Base-by-base conservation (phyloP, 1,139 yeast species). In the Debaryomycetaceae sp. region DNA sequence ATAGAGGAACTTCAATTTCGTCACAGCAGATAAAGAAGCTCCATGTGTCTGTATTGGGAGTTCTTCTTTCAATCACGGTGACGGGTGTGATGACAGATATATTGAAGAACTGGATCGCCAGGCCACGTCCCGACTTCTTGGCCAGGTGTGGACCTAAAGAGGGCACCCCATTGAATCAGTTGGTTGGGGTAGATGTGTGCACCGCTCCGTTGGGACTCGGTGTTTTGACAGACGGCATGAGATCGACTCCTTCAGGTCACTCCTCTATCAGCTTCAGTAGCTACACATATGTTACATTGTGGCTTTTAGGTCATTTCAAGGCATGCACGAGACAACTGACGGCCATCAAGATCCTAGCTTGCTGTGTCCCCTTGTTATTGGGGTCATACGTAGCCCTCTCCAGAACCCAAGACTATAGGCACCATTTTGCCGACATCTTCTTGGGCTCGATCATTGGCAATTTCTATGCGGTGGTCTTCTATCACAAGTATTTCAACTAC, bases 211-310 rank as follows among this genome's bases (percentile, higher is more conserved):
- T 68, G 45, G 75, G 73, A 4, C 42, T 47, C 3, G 40, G 49
- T 9, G 48, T 54, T 9, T 58, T 74, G 40, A 51, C 57, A 2
- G 79, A 74, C 53, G 79, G 79, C 5, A 65, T 73, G 70, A 64
- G 75, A 47, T 70, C 76, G 30, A 71, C 76, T 5, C 79, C 79
- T 4, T 66, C 72, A 24, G 79, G 79, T 24, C 79, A 74, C 50
- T 68, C 76, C 6, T 68, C 75, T 22, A 66, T 73, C 43, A 60
- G 74, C n/a, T 72, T 72, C 57, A 58, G 70, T 37, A 73, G 74
- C 3, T 60, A 68, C 42, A 53, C 63, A n/a, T 73, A 59, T 52
- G 61, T 73, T 48, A 51, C 72, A 23, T 57, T 71, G 42, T 74
- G 79, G 79, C 49, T 72, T 14, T 53, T 60, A 38, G 76, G 76